Evolutionary conservation across 495 filamentous ascomycete species (phyloP), one percentile per base, ranked within the genome.

Genomic region (Aspergillus mulundensis): DNA sequence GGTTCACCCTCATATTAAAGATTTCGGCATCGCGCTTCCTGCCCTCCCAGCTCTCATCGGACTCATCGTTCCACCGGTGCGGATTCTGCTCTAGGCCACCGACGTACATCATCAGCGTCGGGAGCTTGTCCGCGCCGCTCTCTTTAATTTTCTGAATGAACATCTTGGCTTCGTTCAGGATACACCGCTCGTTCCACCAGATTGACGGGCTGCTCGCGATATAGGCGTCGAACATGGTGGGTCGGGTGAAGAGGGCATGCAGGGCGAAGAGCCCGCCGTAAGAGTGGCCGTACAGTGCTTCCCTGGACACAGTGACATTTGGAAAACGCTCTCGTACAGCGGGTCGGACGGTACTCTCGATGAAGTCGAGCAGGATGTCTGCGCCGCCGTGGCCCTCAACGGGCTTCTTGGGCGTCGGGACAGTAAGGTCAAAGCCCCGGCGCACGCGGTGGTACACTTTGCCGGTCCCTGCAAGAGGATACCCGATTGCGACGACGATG

Each of bases 1-100:
- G 70, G 44, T 58, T 81, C 2, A 79, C 74, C 7, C 54, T 67
- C 23, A 68, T 68, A 19, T 76, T 70, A 65, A 75, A 61, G 20
- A 63, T 75, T n/a, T 44, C 74, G 6, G 77, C 74, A 8, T 72
- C 72, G 10, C 57, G 63, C 46, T 61, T 82, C 32, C 79, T 78
- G 51, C 56, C 58, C 50, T 73, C 74, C 39, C 72, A 81, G 15
- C 66, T 58, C 3, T 70, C 66, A 6, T 45, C 57, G 0, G 61
- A 30, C 20, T 69, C 65, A 42, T 67, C 57, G 16, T 60, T 54
- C 57, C 63, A 61, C 25, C 51, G 60, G 41, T 73, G 56, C 61
- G 82, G 61, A 54, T 74, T 40, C 63, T 83, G 56, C 77, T 82
- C 62, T 7, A 58, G 43, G 2, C 56, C 52, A 2, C 66, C 66